A percentile compares a stretch with the other conserved stretches of the same genome.
These are phyloP conservation scores for Jamesozyma hellenica DNA, from an alignment of 805 yeast genomes.

Conservation along the genomic window DNA sequence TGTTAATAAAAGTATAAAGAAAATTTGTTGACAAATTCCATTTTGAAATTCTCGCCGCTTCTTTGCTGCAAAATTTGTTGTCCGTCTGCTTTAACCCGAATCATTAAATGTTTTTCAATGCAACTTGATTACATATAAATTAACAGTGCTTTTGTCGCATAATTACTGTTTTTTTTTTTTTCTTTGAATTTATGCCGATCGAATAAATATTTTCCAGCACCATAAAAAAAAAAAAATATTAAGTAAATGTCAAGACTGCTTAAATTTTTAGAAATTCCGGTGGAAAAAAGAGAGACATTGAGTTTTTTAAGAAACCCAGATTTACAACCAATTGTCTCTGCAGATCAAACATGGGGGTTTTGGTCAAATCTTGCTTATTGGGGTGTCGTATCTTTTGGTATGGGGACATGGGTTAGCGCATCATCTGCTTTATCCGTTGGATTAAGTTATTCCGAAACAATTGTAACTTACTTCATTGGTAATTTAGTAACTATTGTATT, in stretches of 20 bases:
- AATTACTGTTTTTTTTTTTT: too few species aligned
- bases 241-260: constrained; percentile 1
- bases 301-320: constrained; percentile 29
- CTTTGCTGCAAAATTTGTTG: too few species aligned
- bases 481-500: constrained; percentile 32
- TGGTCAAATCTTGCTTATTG: constrained; percentile 34
- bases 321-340: constrained; percentile 21
- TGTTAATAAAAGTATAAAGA: too few species aligned
- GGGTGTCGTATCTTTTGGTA: constrained; percentile 34
- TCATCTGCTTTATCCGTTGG: constrained; percentile 37
- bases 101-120: too few species aligned
- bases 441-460: constrained; percentile 34
- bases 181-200: too few species aligned
- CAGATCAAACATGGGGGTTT: constrained; percentile 32
- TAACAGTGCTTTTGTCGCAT: too few species aligned
- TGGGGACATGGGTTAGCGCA: constrained; percentile 37
- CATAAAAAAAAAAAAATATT: too few species aligned
- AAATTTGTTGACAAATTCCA: too few species aligned
- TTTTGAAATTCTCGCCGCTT: too few species aligned
- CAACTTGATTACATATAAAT: too few species aligned
- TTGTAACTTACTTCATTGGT: constrained; percentile 33
- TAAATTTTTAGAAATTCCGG: constrained; percentile 26
- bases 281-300: constrained; percentile 22
- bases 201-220: too few species aligned
- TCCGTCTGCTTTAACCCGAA: too few species aligned